Base-by-base conservation (phyloP, 768 basidiomycete genomes). In the Boletus rubropictus region DNA sequence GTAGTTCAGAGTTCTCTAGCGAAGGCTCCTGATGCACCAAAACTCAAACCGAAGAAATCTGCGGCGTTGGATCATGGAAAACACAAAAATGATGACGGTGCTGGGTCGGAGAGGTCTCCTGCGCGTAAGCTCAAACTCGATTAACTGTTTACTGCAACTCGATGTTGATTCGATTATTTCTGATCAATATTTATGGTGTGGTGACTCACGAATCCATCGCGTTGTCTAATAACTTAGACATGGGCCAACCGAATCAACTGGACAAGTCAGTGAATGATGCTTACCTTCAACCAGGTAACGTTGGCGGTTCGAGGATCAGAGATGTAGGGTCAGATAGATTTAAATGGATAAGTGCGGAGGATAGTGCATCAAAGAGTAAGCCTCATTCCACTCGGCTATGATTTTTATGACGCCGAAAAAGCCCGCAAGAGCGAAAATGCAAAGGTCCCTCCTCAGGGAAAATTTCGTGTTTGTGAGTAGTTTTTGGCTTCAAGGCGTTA, bases 391-490 rank as follows among this genome's bases (percentile, higher is more conserved):
- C 14, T 39, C 12, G 6, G 31, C 43, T 14, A 9, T 28, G 17
- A 18, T 37, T 15, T 42, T 34, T 46, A 49, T 53, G 37, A 54
- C 48, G 7, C 32, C 43, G 20, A 43, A 47, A 46, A 49, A 57
- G 48, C 10, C 27, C 39, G 14, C 3, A 34, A 52, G 40, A 29
- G 15, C 43, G 36, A 28, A 36, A 37, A 39, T 18, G 15, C 6
- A 40, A 48, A 31, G 21, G 5, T n/a, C n/a, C n/a, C 31, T 12
- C 20, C 43, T 0, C 25, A 27, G 11, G 48, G 46, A 29, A 36
- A 32, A 25, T 47, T 7, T 33, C 57, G 53, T 51, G 53, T 53
- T 24, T 9, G 57, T 56, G 39, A 58, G 57, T 21, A 40, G 21
- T 42, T n/a, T 46, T 43, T 15, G n/a, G 27, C 20, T 50, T 42